Conservation (phyloP, 192 early-diverging fungal species). For the Spizellomyces sp. region DNA sequence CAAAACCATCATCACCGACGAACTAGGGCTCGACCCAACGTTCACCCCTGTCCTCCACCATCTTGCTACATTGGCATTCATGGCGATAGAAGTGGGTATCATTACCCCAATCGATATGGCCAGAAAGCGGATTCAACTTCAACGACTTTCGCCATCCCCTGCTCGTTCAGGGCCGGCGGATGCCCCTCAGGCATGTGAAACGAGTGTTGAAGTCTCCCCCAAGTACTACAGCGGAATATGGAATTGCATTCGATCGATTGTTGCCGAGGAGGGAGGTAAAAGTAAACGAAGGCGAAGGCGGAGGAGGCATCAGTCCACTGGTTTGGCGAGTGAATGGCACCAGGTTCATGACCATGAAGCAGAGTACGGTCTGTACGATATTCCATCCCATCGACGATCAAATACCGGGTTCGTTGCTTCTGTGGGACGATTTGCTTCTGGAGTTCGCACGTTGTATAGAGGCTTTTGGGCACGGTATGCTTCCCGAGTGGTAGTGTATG, state of each 20-base stretch:
- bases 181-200: slow-evolving; percentile 25
- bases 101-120: slow-evolving; percentile 86
- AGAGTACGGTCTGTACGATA: slow-evolving; percentile 6
- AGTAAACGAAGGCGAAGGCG: slow-evolving; percentile 14
- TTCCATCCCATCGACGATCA: background rate
- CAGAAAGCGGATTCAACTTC: slow-evolving; percentile 81
- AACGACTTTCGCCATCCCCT: slow-evolving; percentile 37
- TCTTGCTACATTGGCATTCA: slow-evolving; percentile 65
- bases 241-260: slow-evolving; percentile 37
- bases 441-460: slow-evolving; percentile 45
- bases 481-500: slow-evolving; percentile 40
- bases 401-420: slow-evolving; percentile 12
- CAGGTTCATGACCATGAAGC: slow-evolving; percentile 34
- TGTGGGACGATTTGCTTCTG: slow-evolving; percentile 34
- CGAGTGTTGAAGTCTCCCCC: slow-evolving; percentile 39
- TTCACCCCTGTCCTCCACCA: slow-evolving; percentile 73
- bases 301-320: background rate
- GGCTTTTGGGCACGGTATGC: slow-evolving; percentile 59
- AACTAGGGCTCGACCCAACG: slow-evolving; percentile 44
- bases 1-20: slow-evolving; percentile 39
- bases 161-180: background rate
- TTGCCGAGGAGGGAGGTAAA: slow-evolving; percentile 46
- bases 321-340: slow-evolving; percentile 21
- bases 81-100: slow-evolving; percentile 73
- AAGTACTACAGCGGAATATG: slow-evolving; percentile 45